These are phyloP conservation scores for Abrus pulchellus DNA, from an alignment of 306 rosid genomes.

Conservation along the genomic window DNA sequence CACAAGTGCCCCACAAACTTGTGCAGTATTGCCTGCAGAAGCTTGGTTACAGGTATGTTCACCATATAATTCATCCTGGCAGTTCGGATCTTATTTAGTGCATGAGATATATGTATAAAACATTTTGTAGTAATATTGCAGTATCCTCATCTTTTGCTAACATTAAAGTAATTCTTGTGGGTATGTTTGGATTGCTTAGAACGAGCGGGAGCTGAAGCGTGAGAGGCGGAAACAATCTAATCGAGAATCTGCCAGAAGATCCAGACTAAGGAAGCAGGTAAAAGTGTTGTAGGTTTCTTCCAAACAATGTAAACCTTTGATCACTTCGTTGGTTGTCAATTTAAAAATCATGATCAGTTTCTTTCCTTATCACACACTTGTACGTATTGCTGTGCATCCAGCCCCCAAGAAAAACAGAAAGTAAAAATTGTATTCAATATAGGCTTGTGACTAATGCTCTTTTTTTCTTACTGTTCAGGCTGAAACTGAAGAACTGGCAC, in stretches of 20 bases:
- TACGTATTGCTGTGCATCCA: background rate
- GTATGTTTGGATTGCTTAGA: slow-evolving; percentile 57
- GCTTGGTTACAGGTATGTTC: slow-evolving; percentile 74
- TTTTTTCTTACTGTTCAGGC: slow-evolving; percentile 60
- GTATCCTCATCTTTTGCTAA: slow-evolving; percentile 33
- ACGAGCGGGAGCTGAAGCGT: slow-evolving; percentile 84
- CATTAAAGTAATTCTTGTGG: slow-evolving; percentile 24
- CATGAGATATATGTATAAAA: background rate
- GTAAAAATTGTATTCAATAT: background rate
- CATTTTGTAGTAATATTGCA: background rate
- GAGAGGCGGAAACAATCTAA: slow-evolving; percentile 97
- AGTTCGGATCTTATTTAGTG: background rate
- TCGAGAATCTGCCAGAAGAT: slow-evolving; percentile 95
- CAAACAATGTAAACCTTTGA: background rate
- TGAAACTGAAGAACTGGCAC: slow-evolving; percentile 83
- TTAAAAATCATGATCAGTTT: slow-evolving; percentile 5
- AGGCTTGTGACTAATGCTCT: slow-evolving; percentile 41
- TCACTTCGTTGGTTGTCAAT: slow-evolving; percentile 4
- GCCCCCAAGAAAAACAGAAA: background rate
- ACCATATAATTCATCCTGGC: background rate
- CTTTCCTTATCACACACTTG: background rate
- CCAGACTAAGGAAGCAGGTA: slow-evolving; percentile 98
- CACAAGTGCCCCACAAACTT: slow-evolving; percentile 52
- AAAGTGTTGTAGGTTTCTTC: slow-evolving; percentile 1
- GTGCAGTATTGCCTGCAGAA: slow-evolving; percentile 75